phyloP scores from a whole-genome alignment of 345 rosid species.

The Lepidium africanum region DNA sequence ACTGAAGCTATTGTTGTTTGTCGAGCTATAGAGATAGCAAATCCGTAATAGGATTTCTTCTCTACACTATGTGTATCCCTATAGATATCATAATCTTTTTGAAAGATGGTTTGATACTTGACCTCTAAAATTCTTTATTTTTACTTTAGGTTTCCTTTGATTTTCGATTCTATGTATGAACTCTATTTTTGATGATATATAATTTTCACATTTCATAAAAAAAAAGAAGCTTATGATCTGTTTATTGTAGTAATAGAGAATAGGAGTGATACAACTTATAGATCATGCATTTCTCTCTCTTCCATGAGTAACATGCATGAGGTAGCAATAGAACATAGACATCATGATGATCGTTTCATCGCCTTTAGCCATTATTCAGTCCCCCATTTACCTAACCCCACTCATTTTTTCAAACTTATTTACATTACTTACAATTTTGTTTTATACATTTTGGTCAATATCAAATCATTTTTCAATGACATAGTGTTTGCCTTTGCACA shows the following conservation, averaged over 20 bases:
- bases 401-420: constrained; percentile 14
- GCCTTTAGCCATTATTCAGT: constrained; percentile 47
- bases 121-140: too few relatives aligned
- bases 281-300: constrained; percentile 3
- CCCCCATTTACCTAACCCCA: constrained; percentile 38
- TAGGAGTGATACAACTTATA: neutral
- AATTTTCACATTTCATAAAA: too few relatives aligned
- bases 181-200: too few relatives aligned
- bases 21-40: too few relatives aligned
- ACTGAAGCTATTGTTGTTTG: too few relatives aligned
- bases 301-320: constrained; percentile 25
- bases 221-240: neutral
- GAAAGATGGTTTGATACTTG: too few relatives aligned
- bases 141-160: too few relatives aligned
- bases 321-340: constrained; percentile 19
- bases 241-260: neutral
- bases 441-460: constrained; percentile 4
- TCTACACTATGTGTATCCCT: too few relatives aligned
- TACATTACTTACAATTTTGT: neutral
- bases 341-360: constrained; percentile 30
- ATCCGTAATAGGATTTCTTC: too few relatives aligned
- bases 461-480: neutral
- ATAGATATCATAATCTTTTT: too few relatives aligned
- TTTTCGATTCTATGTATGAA: too few relatives aligned
- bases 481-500: neutral